Evolutionary conservation across 2,329 filamentous ascomycete genomes (phyloP).

Genomic region (Exophiala sp.): DNA sequence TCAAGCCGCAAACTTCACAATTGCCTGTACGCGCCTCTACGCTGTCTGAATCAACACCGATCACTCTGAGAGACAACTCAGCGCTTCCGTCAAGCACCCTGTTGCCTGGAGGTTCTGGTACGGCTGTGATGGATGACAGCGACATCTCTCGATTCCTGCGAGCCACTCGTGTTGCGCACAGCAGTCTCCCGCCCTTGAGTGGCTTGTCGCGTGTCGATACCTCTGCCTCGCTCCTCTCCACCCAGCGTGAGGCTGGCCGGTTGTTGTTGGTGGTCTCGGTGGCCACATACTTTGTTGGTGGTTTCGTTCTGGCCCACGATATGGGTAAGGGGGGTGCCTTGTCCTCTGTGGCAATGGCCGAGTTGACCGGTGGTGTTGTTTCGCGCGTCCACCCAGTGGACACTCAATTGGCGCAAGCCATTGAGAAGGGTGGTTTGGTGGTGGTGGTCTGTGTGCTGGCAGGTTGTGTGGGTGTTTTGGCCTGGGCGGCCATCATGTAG

Average conservation of each 20-base stretch:
- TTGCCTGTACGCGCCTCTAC: not conserved
- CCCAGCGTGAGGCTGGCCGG: conserved; percentile 16
- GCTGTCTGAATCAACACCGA: not conserved
- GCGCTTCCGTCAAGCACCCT: conserved; percentile 16
- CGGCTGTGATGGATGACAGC: conserved; percentile 1
- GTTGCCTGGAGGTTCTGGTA: conserved; percentile 1
- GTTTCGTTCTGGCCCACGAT: conserved; percentile 19
- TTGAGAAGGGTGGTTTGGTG: conserved; percentile 12
- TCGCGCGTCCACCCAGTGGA: conserved; percentile 15
- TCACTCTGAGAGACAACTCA: not conserved
- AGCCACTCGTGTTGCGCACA: conserved; percentile 2
- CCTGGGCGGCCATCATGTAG: conserved; percentile 11
- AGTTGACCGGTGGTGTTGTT: conserved; percentile 10
- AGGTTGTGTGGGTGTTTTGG: conserved; percentile 11
- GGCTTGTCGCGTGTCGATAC: not conserved
- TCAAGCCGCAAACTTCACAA: not conserved
- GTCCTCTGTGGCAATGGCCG: conserved; percentile 15
- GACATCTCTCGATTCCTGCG: conserved; percentile 14
- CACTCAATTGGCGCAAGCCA: conserved; percentile 13
- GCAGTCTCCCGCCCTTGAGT: too few relatives aligned
- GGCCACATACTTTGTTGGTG: conserved; percentile 15
- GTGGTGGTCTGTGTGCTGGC: conserved; percentile 7
- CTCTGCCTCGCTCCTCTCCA: not conserved
- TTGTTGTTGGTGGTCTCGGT: conserved; percentile 11
- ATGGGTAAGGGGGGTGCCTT: conserved; percentile 14